A percentile compares a stretch with the other conserved stretches of the same genome.
Evolutionary conservation across 2,329 filamentous ascomycete genomes (phyloP).

Genomic region (Pseudogymnoascus sp.): DNA sequence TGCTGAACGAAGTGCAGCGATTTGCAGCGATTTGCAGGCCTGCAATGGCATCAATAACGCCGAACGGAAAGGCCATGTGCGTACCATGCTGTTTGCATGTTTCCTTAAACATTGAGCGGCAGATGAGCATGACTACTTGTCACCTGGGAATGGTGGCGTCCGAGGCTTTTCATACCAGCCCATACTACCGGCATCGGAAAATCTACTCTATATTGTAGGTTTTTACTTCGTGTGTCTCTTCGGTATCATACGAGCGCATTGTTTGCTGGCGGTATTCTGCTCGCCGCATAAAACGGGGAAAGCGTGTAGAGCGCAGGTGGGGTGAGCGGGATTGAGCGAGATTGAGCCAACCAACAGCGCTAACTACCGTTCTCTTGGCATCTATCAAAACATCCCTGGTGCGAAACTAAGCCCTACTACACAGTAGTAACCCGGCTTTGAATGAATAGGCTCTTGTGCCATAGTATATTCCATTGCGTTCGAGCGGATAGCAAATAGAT

Average conservation of each 20-base stretch:
- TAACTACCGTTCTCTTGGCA: slow-evolving; percentile 12
- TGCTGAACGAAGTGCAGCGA: neutral
- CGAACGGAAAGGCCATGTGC: neutral
- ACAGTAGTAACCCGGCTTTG: slow-evolving; percentile 11
- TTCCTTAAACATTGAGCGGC: neutral
- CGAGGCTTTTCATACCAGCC: neutral
- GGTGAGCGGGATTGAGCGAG: slow-evolving; percentile 8
- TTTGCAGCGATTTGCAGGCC: neutral
- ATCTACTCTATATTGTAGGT: neutral
- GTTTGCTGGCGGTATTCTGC: neutral
- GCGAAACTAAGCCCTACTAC: slow-evolving; percentile 14
- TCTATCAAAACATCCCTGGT: slow-evolving; percentile 10
- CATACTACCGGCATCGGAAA: neutral
- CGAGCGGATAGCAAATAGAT: slow-evolving; percentile 11
- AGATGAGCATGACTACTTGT: neutral
- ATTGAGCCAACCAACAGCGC: slow-evolving; percentile 11
- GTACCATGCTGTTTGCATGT: neutral
- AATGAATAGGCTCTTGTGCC: slow-evolving; percentile 9
- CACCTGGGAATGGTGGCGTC: neutral
- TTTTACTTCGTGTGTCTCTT: neutral
- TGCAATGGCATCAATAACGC: neutral
- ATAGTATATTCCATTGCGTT: slow-evolving; percentile 14
- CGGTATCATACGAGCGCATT: neutral
- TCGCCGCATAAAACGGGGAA: neutral
- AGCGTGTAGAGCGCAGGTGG: neutral